These are phyloP conservation scores for Geosmithia putterillii DNA, from an alignment of 2,329 filamentous ascomycete genomes.

Conservation along the genomic window DNA sequence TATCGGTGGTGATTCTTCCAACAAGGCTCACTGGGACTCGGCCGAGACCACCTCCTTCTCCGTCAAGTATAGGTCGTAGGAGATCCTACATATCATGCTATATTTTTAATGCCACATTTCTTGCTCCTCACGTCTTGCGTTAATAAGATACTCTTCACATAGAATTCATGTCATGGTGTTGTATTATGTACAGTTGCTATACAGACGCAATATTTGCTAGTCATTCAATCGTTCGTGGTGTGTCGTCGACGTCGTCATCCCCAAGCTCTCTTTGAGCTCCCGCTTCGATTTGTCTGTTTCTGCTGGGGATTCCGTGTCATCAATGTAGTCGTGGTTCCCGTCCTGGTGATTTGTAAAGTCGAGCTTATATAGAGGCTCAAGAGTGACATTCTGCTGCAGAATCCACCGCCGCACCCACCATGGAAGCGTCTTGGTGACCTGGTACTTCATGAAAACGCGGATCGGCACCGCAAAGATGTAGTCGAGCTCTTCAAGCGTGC, in stretches of 20 bases:
- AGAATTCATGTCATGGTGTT: no score
- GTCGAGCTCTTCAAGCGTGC: slow-evolving; percentile 37
- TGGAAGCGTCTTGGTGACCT: slow-evolving; percentile 21
- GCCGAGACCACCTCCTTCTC: slow-evolving; percentile 26
- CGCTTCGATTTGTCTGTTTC: slow-evolving; percentile 1
- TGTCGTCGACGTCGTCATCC: slow-evolving; percentile 1
- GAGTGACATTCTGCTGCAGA: slow-evolving; percentile 1
- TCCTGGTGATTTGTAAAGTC: slow-evolving; percentile 1
- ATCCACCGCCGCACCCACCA: slow-evolving; percentile 20
- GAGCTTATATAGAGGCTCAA: slow-evolving; percentile 1
- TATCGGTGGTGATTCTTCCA: slow-evolving; percentile 34
- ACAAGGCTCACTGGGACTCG: slow-evolving; percentile 33
- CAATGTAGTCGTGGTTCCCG: not conserved
- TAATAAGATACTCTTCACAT: no score
- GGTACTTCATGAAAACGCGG: slow-evolving; percentile 25
- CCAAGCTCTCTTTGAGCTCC: slow-evolving; percentile 2
- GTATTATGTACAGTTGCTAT: no score
- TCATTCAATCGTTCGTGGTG: not conserved
- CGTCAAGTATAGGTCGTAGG: slow-evolving; percentile 24
- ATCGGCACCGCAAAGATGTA: slow-evolving; percentile 31
- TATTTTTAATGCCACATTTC: no score
- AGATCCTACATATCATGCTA: not conserved
- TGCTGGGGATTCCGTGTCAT: not conserved
- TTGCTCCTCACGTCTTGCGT: no score
- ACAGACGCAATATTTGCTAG: slow-evolving; percentile 1